Conservation (phyloP, 1,139 yeast genomes). For the Pneumocystis sp. region DNA sequence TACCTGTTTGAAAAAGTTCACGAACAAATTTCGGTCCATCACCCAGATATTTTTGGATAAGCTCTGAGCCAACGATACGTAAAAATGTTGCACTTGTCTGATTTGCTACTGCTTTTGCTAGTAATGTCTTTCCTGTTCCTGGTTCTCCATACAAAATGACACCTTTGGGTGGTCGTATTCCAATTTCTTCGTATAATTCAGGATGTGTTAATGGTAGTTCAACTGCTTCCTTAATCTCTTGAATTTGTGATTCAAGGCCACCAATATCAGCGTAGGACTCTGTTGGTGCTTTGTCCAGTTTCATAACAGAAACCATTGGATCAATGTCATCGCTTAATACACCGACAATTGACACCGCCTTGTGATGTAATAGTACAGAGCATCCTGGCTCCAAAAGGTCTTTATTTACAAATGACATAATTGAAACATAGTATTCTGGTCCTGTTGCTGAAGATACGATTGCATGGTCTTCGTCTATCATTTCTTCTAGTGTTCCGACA, state of each 20-base stretch:
- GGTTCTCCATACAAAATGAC: slow-evolving; percentile 97
- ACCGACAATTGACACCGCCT: slow-evolving; percentile 63
- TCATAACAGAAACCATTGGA: slow-evolving; percentile 96
- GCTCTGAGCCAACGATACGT: slow-evolving; percentile 92
- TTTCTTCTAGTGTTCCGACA: slow-evolving; percentile 90
- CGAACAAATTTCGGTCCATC: slow-evolving; percentile 95
- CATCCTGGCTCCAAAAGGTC: slow-evolving; percentile 97
- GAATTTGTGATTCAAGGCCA: slow-evolving; percentile 89
- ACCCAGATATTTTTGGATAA: slow-evolving; percentile 92
- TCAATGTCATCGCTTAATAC: slow-evolving; percentile 94
- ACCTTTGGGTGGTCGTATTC: slow-evolving; percentile 98
- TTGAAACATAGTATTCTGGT: slow-evolving; percentile 91
- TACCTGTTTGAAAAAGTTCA: slow-evolving; percentile 58
- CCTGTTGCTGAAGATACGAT: slow-evolving; percentile 93
- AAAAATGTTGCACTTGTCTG: slow-evolving; percentile 93
- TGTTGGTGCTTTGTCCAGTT: slow-evolving; percentile 91
- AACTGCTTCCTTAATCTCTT: slow-evolving; percentile 95
- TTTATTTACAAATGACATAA: slow-evolving; percentile 93
- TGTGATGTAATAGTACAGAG: slow-evolving; percentile 87
- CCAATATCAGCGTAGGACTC: slow-evolving; percentile 97
- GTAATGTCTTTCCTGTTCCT: slow-evolving; percentile 93
- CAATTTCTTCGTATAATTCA: slow-evolving; percentile 96
- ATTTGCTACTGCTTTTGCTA: slow-evolving; percentile 97
- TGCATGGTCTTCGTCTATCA: slow-evolving; percentile 96
- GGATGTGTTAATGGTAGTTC: slow-evolving; percentile 97